Conservation (phyloP, 2,329 filamentous ascomycete genomes). For the Hypoxylon sp. region DNA sequence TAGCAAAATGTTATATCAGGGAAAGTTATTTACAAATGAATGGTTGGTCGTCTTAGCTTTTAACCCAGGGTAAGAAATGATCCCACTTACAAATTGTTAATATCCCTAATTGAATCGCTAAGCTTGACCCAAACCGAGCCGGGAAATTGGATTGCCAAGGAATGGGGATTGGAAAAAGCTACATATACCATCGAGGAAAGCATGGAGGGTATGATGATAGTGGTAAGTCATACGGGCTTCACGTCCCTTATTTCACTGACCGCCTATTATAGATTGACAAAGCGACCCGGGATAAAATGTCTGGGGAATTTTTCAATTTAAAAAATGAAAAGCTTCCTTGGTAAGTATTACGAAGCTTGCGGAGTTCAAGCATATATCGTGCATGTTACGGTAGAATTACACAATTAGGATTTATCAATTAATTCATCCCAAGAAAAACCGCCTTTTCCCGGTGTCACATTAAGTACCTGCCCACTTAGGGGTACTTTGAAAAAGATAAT, state of each 20-base stretch:
- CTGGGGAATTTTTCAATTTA: conserved; percentile 32
- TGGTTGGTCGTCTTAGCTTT: conserved; percentile 30
- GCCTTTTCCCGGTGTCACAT: too few relatives aligned
- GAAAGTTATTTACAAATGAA: too few relatives aligned
- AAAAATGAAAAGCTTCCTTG: conserved; percentile 31
- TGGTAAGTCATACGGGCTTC: conserved; percentile 24
- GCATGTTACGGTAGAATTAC: too few relatives aligned
- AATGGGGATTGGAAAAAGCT: conserved; percentile 35
- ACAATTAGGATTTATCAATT: too few relatives aligned
- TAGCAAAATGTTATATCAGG: too few relatives aligned
- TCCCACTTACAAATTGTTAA: neutral
- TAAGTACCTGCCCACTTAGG: too few relatives aligned
- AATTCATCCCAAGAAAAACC: too few relatives aligned
- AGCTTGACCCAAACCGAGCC: conserved; percentile 37
- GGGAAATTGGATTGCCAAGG: conserved; percentile 35
- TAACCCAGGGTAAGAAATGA: conserved; percentile 33
- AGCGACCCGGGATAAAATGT: conserved; percentile 26
- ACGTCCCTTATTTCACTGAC: conserved; percentile 9
- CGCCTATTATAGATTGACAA: conserved; percentile 25
- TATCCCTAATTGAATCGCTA: conserved; percentile 8
- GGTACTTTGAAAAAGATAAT: too few relatives aligned
- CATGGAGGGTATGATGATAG: conserved; percentile 35
- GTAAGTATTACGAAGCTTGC: conserved; percentile 19
- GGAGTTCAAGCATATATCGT: too few relatives aligned
- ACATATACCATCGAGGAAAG: conserved; percentile 36